Base-by-base conservation (phyloP, 1,284 basidiomycete genomes). In the Ustilago hordei region DNA sequence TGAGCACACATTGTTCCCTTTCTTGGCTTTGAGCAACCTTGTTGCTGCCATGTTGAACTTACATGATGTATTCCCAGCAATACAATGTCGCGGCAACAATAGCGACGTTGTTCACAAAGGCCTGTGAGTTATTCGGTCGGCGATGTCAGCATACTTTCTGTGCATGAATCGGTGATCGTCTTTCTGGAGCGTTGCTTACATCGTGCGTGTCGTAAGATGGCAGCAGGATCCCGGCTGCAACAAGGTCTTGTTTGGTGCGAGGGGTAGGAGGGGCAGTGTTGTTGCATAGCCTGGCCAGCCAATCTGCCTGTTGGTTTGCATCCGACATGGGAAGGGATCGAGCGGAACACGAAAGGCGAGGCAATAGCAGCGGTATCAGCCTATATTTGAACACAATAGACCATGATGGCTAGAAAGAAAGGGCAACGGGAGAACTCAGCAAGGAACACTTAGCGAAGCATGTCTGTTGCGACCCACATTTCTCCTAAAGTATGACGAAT, bases 61-160 rank as follows among this genome's bases (percentile, higher is more conserved):
- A 74, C 66, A 69, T 69, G 15, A 69, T 19, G 48, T 69, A 75
- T 52, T 75, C 72, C 72, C 72, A 75, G 45, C 58, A 62, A 39
- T 66, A 69, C 5, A 75, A 23, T 0, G 72, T 75, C 5, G 60
- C 67, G 11, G 72, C 72, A 8, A 75, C 53, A 28, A 75, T 39
- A 12, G 63, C 67, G 6, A 69, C 35, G 28, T 66, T 59, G 35
- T 68, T 61, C 5, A 55, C 17, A 47, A 69, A 63, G 1, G 45
- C 32, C 69, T 71, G 55, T 36, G 1, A 9, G 13, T 7, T 6
- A 23, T 13, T 17, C 1, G 23, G 2, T 38, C 17, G 48, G 5
- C 8, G 38, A 58, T 15, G 23, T 60, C 32, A 52, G 32, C 34
- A 8, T 35, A 9, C n/a, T 34, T 28, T 15, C 28, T 41, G n/a